Evolutionary conservation across 768 basidiomycete genomes (phyloP), one percentile per base, ranked within the genome.

Genomic region (Hortiboletus flavorubellus): DNA sequence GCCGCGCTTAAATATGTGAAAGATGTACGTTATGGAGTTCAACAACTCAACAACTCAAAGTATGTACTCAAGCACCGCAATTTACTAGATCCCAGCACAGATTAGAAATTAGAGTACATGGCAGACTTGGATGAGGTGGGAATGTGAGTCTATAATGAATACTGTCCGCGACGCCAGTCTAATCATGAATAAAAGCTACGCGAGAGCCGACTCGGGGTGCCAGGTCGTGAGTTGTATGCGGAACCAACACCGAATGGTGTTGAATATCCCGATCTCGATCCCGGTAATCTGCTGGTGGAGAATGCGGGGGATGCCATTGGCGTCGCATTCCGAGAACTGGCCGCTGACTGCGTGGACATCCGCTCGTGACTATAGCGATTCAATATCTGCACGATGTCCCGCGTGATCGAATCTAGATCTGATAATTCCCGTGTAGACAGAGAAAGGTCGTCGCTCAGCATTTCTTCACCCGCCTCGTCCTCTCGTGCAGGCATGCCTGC

Each of bases 331-430:
- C 84, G 78, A 39, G 89, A 88, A 59, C 78, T 85, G 35, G 76
- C 71, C 46, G 78, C 75, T 2, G 87, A 88, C 66, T 81, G 83
- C 26, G 71, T 71, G 6, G 76, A 71, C 61, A 80, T 69, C 49
- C 86, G 76, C 68, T 91, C 90, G 10, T 84, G 79, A 59, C 80
- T 85, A 68, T 86, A 89, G 44, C 77, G 78, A 62, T 90, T 83
- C 50, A 96, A 71, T 44, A 93, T 81, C 42, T 78, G 72, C 23
- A 93, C 91, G 49, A 93, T 77, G 58, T 88, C 83, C 57, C 81
- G 78, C 5, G 90, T 89, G 63, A 93, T 75, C 26, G 79, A 66
- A 59, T 93, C 89, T 51, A 94, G 73, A 62, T 94, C 89, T 61
- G 78, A 80, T 56, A 91, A 73, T 71, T 95, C 93, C 44, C 79